Evolutionary conservation across 345 rosid species (phyloP), one percentile per base, ranked within the genome.

Genomic region (Mercurialis annua): DNA sequence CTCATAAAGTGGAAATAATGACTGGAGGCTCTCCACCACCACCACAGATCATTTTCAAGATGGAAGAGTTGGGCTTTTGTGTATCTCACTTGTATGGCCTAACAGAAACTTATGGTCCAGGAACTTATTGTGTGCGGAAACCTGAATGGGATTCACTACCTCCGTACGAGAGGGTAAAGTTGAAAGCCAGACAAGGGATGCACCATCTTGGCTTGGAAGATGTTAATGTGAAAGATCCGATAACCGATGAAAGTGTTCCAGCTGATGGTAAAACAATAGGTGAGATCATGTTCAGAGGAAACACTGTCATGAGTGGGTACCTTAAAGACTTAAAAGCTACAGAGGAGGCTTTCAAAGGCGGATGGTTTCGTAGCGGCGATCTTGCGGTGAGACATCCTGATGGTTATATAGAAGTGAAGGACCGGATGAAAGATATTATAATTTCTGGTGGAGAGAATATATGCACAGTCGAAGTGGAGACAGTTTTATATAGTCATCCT

Each of bases 391-490:
- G 81, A 38, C 94, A 92, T 75, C 77, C 75, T 0, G 86, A 92
- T 33, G 88, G 90, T 30, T 87, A 87, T 27, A 83, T 90, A 20
- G 97, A 92, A 76, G 52, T 88, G 12, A 86, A 85, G 81, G 97
- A 90, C 70, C 76, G 97, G 27, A 62, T 69, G 26, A 88, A 92
- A 80, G 96, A 92, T 71, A 68, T 90, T 33, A 73, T 90, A 23
- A 88, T 90, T 2, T 86, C 90, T 0, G 96, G 96, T 2, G 97
- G 97, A 33, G 96, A 92, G 77, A 88, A 90, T 71, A 86, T 92
- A 67, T 83, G 92, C 78, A 57, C 87, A 0, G 76, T 90, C 0
- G 92, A 92, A 68, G 85, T 90, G 0, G 96, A 90, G 58, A 73
- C 84, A 9, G 81, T 79, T 70, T 61, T 92, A 66, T 81, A 71